Base-by-base conservation (phyloP, 352 stramenopile genomes). In the Phytopythium cucurbitacearum region DNA sequence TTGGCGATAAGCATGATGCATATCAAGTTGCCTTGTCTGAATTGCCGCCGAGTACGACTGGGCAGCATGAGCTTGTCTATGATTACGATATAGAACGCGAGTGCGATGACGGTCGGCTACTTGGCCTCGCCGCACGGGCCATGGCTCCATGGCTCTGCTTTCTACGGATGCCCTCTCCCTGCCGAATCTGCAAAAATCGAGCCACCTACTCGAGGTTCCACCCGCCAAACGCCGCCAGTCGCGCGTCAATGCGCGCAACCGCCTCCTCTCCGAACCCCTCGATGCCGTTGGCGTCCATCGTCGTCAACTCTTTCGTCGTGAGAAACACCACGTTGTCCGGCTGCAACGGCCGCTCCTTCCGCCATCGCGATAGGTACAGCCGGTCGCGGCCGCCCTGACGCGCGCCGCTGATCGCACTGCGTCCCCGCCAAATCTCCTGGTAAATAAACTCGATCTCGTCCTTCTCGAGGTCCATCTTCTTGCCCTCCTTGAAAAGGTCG, bases 401-500 rank as follows among this genome's bases (percentile, higher is more conserved):
- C 37, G 77, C 63, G 41, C 65, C 64, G 40, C 79, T 85, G 15
- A 96, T 74, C 4, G 87, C 67, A 56, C 84, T 94, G 40, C 82
- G 71, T 4, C 84, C 78, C 13, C 75, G 80, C 81, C 87, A 96
- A 42, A 97, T 72, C 45, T 93, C 75, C 59, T 92, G 82, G 64
- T 90, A 88, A 12, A 96, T 62, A 51, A 91, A 96, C 59, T 96
- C 84, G 28, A 97, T 71, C 48, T 95, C 87, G 50, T 95, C 86
- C 66, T 92, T 89, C 60, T 88, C 75, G 7, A 91, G 65, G 45
- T 84, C 68, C 43, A 91, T 76, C 42, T 80, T 77, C 46, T 69
- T 64, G 46, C 67, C 69, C 39, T 80, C 70, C 28, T 87, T 62
- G 56, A 79, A 77, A n/a, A 85, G 47, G 34, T 71, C 53, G 36